Conservation (phyloP, 163 green algal species). For the Botryococcus braunii region DNA sequence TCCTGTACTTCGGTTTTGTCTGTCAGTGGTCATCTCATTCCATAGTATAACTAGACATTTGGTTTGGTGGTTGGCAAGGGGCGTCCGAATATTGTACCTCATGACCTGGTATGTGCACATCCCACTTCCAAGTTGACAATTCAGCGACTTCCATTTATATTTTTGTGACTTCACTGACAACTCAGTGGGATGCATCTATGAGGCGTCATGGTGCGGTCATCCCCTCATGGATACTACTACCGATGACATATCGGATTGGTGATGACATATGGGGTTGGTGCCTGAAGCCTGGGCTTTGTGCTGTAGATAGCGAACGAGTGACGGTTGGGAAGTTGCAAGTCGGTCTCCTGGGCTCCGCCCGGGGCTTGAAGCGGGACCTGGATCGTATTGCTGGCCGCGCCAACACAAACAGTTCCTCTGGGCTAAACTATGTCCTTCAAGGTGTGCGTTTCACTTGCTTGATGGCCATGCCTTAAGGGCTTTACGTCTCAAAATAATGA, state of each 20-base stretch:
- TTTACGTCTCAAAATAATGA: too few species aligned
- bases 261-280: neutral
- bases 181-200: neutral
- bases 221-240: neutral
- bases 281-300: neutral
- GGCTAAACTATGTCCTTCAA: constrained; percentile 76
- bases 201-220: neutral
- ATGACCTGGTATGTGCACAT: too few species aligned
- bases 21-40: too few species aligned
- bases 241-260: neutral
- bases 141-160: neutral
- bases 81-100: too few species aligned
- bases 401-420: constrained; percentile 69
- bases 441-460: constrained; percentile 28
- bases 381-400: constrained; percentile 68
- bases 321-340: constrained; percentile 66
- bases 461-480: too few species aligned
- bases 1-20: too few species aligned
- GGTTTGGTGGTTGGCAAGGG: too few species aligned
- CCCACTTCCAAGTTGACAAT: neutral
- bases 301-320: constrained; percentile 4
- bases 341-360: constrained; percentile 76
- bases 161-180: neutral
- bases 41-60: too few species aligned
- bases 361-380: constrained; percentile 73